phyloP scores from a whole-genome alignment of 1,284 basidiomycete genomes.

The Fomitopsis pinicola region DNA sequence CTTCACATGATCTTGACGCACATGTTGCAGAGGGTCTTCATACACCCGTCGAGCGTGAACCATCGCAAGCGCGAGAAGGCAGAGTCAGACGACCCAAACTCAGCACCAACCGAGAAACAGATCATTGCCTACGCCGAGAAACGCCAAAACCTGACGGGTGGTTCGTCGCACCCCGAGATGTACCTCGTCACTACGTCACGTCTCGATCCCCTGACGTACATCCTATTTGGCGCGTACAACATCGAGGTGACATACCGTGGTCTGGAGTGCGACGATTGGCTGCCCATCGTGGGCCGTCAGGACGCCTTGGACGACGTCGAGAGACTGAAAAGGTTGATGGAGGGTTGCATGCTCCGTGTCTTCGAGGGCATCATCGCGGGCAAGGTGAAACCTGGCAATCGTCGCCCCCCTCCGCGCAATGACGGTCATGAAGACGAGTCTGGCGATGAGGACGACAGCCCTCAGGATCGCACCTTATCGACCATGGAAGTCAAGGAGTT shows the following conservation, averaged over 20 bases:
- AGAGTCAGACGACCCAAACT: slow-evolving; percentile 34
- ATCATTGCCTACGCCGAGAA: slow-evolving; percentile 88
- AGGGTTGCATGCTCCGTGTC: slow-evolving; percentile 84
- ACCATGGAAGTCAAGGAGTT: slow-evolving; percentile 69
- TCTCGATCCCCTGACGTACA: slow-evolving; percentile 87
- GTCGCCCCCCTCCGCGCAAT: slow-evolving; percentile 34
- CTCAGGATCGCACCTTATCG: slow-evolving; percentile 50
- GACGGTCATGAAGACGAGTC: slow-evolving; percentile 58
- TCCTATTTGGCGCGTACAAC: slow-evolving; percentile 89
- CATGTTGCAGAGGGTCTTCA: slow-evolving; percentile 52
- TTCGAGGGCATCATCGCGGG: slow-evolving; percentile 81
- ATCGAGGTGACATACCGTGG: slow-evolving; percentile 66
- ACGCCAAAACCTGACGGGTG: slow-evolving; percentile 64
- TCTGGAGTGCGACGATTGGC: slow-evolving; percentile 87
- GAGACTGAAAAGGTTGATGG: slow-evolving; percentile 80
- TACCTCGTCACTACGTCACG: slow-evolving; percentile 82
- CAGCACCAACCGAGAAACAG: slow-evolving; percentile 59
- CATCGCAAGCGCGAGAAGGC: slow-evolving; percentile 59
- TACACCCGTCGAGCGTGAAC: slow-evolving; percentile 89
- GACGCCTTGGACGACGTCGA: slow-evolving; percentile 83
- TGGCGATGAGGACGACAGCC: slow-evolving; percentile 52
- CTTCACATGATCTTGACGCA: slow-evolving; percentile 10
- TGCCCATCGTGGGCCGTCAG: slow-evolving; percentile 79
- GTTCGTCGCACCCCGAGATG: slow-evolving; percentile 50
- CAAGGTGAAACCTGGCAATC: slow-evolving; percentile 24